Evolutionary conservation across 257 asterid species (phyloP).

Genomic region (Solanum okadae): DNA sequence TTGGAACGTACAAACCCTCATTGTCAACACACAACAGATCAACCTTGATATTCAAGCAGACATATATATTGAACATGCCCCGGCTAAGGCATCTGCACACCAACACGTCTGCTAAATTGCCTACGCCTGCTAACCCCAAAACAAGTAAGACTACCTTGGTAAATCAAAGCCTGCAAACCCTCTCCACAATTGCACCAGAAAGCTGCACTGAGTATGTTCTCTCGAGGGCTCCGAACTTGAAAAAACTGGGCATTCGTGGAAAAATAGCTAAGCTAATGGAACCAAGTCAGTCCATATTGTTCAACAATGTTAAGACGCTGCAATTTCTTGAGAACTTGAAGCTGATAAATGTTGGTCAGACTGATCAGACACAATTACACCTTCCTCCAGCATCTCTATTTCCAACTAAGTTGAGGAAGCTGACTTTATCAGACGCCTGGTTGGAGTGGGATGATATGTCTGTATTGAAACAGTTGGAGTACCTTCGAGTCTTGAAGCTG

Average conservation of each 20-base stretch:
- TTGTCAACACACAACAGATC: conserved; percentile 28
- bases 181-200: conserved; percentile 34
- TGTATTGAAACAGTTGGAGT: conserved; percentile 3
- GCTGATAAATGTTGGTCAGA: conserved; percentile 22
- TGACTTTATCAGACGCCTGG: conserved; percentile 5
- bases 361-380: not conserved
- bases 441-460: conserved; percentile 16
- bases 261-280: conserved; percentile 18
- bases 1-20: conserved; percentile 44
- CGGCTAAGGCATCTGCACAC: conserved; percentile 41
- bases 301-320: conserved; percentile 26
- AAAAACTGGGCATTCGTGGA: conserved; percentile 46
- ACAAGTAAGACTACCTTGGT: not conserved
- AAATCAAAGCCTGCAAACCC: conserved; percentile 28
- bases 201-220: conserved; percentile 35
- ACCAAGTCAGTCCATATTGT: not conserved
- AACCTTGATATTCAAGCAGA: conserved; percentile 33
- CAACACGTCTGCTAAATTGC: conserved; percentile 26
- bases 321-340: conserved; percentile 34
- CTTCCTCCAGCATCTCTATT: conserved; percentile 6
- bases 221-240: conserved; percentile 25
- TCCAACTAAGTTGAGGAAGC: conserved; percentile 1
- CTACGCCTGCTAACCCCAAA: not conserved
- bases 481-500: conserved; percentile 14
- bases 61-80: conserved; percentile 41